These are phyloP conservation scores for Aspergillus fructus DNA, from an alignment of 2,329 filamentous ascomycete genomes.

Conservation along the genomic window DNA sequence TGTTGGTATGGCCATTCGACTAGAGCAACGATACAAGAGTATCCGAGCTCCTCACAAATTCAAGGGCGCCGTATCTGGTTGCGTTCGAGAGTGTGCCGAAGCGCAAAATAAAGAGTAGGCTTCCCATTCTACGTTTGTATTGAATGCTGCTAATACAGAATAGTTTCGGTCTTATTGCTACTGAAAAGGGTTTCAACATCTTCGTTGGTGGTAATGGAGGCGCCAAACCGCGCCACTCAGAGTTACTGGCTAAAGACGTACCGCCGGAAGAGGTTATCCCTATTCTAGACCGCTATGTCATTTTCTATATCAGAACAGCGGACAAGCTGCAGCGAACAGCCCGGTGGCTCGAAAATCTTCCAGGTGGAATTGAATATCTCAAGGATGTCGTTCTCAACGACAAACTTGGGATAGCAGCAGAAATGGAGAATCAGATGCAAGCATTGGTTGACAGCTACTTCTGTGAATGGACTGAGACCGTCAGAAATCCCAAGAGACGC, in stretches of 20 bases:
- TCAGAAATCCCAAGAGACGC: constrained; percentile 66
- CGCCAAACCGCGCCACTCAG: constrained; percentile 77
- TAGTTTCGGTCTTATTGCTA: constrained; percentile 85
- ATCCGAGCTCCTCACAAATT: constrained; percentile 87
- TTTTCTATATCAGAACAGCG: constrained; percentile 91
- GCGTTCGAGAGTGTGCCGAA: constrained; percentile 89
- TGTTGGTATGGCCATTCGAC: constrained; percentile 82
- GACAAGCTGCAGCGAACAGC: constrained; percentile 88
- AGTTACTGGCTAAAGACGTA: constrained; percentile 83
- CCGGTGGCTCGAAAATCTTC: constrained; percentile 80
- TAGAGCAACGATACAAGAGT: constrained; percentile 90
- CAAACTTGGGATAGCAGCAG: constrained; percentile 79
- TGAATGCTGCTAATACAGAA: constrained; percentile 9
- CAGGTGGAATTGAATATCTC: constrained; percentile 80
- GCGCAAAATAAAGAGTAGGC: constrained; percentile 82
- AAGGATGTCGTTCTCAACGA: constrained; percentile 80
- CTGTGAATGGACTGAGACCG: constrained; percentile 86
- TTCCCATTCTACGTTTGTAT: neutral
- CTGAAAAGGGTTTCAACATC: constrained; percentile 90
- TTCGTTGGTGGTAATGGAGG: constrained; percentile 89
- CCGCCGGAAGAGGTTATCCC: constrained; percentile 77
- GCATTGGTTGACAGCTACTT: constrained; percentile 81
- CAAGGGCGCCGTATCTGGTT: constrained; percentile 86
- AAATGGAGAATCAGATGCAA: constrained; percentile 84
- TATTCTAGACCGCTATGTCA: constrained; percentile 83